phyloP scores from a whole-genome alignment of 179 eudicot genomes.

The Corrigiola litoralis region DNA sequence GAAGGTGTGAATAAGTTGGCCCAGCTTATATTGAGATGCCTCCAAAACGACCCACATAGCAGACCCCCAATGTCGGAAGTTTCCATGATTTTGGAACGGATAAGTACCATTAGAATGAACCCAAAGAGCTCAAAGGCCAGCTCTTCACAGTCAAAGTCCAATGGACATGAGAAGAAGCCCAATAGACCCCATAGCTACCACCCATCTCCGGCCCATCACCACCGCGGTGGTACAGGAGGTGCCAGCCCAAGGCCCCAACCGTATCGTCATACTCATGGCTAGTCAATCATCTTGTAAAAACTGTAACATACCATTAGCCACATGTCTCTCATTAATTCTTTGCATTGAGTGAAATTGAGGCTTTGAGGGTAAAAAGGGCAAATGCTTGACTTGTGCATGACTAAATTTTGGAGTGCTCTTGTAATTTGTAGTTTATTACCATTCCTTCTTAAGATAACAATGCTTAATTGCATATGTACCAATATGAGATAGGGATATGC shows the following conservation, averaged over 20 bases:
- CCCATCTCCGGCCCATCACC: not conserved
- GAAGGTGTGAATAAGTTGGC: conserved; percentile 47
- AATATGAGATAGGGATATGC: no score
- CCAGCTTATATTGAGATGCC: conserved; percentile 46
- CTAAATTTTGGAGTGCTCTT: no score
- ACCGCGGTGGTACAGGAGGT: not conserved
- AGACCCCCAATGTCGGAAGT: conserved; percentile 54
- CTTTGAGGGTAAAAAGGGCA: no score
- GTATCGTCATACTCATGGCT: not conserved
- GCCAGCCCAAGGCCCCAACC: not conserved
- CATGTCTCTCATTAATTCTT: no score
- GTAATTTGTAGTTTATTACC: no score
- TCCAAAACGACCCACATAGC: conserved; percentile 47
- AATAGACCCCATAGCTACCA: not conserved
- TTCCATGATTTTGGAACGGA: conserved; percentile 36
- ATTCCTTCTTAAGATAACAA: no score
- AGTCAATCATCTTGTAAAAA: no score
- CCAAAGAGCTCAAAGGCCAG: conserved; percentile 25
- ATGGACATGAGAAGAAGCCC: not conserved
- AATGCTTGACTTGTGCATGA: no score
- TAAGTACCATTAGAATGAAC: conserved; percentile 36
- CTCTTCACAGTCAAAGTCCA: conserved; percentile 10
- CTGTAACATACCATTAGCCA: not conserved
- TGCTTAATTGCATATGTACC: no score
- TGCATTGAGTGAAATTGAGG: no score